phyloP scores from a whole-genome alignment of 78 protist genomes.

The Cavenderia fasciculata region DNA sequence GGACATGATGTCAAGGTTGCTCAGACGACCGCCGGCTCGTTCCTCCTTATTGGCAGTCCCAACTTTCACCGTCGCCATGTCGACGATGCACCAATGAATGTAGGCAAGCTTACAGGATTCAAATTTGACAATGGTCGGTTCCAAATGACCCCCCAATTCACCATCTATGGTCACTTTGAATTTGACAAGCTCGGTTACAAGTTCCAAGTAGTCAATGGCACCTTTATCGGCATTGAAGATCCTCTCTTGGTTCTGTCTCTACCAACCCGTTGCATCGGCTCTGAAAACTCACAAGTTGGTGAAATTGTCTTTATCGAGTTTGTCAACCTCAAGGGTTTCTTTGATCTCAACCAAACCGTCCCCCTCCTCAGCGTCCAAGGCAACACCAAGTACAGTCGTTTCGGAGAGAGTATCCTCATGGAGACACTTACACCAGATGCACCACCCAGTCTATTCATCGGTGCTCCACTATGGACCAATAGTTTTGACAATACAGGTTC shows the following conservation, averaged over 20 bases:
- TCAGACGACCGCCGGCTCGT: not conserved
- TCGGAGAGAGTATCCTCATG: slow-evolving; percentile 22
- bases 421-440: not conserved
- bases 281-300: slow-evolving; percentile 33
- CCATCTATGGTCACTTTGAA: slow-evolving; percentile 4
- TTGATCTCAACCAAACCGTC: not conserved
- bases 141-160: not conserved
- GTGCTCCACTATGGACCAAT: slow-evolving; percentile 66
- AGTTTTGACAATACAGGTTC: slow-evolving; percentile 17
- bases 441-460: slow-evolving; percentile 16
- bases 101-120: slow-evolving; percentile 50
- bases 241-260: not conserved
- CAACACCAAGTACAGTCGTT: slow-evolving; percentile 2
- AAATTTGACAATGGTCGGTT: not conserved
- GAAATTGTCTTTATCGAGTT: slow-evolving; percentile 22
- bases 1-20: slow-evolving; percentile 3
- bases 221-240: not conserved
- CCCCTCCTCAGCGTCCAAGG: not conserved
- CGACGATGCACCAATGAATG: not conserved
- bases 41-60: slow-evolving; percentile 42
- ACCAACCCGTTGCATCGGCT: slow-evolving; percentile 33
- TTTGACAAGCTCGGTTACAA: slow-evolving; percentile 52
- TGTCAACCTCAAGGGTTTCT: not conserved
- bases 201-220: slow-evolving; percentile 12
- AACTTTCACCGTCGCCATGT: not conserved